Percentiles rank a stretch among this genome's conserved stretches.
Conservation (phyloP, 2,329 filamentous ascomycete genomes). For the Verticillium nonalfalfae region DNA sequence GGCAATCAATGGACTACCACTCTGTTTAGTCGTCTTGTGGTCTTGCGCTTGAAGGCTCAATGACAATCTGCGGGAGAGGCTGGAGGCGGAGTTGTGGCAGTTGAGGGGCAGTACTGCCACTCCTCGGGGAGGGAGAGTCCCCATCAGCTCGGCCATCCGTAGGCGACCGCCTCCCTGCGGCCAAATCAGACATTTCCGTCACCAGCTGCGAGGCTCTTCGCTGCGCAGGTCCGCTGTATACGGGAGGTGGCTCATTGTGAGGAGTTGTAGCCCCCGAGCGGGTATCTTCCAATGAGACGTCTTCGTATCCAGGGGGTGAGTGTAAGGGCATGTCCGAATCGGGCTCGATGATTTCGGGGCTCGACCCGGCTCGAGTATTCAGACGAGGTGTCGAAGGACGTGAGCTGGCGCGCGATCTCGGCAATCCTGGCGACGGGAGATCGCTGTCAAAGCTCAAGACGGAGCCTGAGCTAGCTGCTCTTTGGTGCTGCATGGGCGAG, state of each 20-base stretch:
- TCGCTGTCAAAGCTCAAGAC: slow-evolving; percentile 47
- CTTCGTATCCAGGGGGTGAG: slow-evolving; percentile 48
- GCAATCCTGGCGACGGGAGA: slow-evolving; percentile 30
- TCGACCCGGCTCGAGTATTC: slow-evolving; percentile 38
- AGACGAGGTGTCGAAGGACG: slow-evolving; percentile 32
- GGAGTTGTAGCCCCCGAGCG: slow-evolving; percentile 32
- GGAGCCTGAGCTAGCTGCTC: slow-evolving; percentile 46
- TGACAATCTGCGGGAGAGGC: slow-evolving; percentile 49
- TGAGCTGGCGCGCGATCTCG: slow-evolving; percentile 35
- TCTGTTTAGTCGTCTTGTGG: slow-evolving; percentile 5
- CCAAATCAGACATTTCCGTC: slow-evolving; percentile 13
- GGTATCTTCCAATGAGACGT: slow-evolving; percentile 35
- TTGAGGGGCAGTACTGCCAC: slow-evolving; percentile 28
- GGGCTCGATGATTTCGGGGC: slow-evolving; percentile 45
- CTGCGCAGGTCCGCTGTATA: slow-evolving; percentile 36
- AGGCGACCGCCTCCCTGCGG: slow-evolving; percentile 1
- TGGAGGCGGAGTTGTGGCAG: slow-evolving; percentile 46
- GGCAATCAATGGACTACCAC: neutral
- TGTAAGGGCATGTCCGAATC: slow-evolving; percentile 35
- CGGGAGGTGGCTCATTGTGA: slow-evolving; percentile 42
- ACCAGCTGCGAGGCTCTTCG: slow-evolving; percentile 8
- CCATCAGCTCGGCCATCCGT: slow-evolving; percentile 10
- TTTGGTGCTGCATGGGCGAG: slow-evolving; percentile 27
- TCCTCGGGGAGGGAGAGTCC: slow-evolving; percentile 2
- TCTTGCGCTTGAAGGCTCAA: slow-evolving; percentile 41